Evolutionary conservation across 1,284 basidiomycete species (phyloP), one percentile per base, ranked within the genome.

Genomic region (Heterobasidion occidentale): DNA sequence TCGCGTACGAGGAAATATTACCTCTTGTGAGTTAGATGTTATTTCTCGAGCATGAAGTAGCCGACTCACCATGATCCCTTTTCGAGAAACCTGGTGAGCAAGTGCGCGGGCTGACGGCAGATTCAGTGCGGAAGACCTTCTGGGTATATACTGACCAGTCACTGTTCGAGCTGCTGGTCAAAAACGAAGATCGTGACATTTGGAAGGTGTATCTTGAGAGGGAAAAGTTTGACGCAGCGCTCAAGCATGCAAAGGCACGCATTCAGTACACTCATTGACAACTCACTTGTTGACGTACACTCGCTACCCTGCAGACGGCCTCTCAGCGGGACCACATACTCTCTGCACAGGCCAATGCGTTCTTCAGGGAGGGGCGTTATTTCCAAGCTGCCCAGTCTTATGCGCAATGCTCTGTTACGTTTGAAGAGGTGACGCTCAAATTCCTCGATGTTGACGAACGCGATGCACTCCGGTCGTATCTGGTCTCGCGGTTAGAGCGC

Each of bases 101-200:
- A 53, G 84, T 92, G 7, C 76, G 82, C 27, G 90, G 88, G 0
- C 73, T 97, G 20, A 81, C 86, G 5, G 79, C 88, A 7, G 97
- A 99, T 70, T 86, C 90, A 8, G 83, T 92, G 5, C 84, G 91
- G 8, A 85, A 84, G 67, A 98, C 96, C 4, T 96, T 90, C 65
- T 99, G 97, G 97, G 80, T 97, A 2, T 97, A 91, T 68, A 95
- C 96, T 0, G 86, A 93, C 62, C 81, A 87, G 58, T 90, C 92
- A 0, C 81, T 99, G 48, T 94, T 93, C 64, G 97, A 99, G 67
- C 74, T 99, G 17, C 83, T 90, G 14, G 79, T 94, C 15, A 79
- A 79, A 9, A 92, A 96, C 62, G 97, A 99, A 73, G 90, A 91
- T 64, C 83, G 95, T 3, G 90, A 98, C 66, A 87, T 99, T 7